Conservation (phyloP, 2,329 filamentous ascomycete genomes). For the Escovopsis weberi region DNA sequence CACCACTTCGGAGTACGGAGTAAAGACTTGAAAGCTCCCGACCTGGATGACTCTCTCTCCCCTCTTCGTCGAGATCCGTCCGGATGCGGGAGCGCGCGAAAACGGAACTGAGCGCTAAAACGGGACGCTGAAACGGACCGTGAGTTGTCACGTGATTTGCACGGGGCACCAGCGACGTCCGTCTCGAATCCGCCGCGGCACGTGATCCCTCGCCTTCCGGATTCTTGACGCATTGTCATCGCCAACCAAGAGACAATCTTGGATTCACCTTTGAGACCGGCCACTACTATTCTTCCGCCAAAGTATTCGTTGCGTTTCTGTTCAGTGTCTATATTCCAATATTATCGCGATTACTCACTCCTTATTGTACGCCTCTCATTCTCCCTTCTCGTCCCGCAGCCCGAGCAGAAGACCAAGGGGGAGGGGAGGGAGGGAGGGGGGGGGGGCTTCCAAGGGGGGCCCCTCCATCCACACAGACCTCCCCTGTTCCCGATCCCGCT, state of each 20-base stretch:
- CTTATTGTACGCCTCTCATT: constrained; percentile 18
- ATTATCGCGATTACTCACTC: constrained; percentile 15
- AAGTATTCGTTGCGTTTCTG: constrained; percentile 24
- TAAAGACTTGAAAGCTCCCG: too few species aligned
- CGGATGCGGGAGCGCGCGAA: too few species aligned
- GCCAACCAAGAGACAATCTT: constrained; percentile 4
- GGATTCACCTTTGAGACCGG: constrained; percentile 17
- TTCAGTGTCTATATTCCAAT: constrained; percentile 19
- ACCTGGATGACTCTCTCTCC: too few species aligned
- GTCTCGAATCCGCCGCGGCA: too few species aligned
- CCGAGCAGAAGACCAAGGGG: background rate
- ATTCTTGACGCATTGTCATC: too few species aligned
- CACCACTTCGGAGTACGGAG: too few species aligned
- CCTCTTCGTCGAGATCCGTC: too few species aligned
- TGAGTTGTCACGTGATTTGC: too few species aligned
- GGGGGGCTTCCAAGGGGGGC: background rate
- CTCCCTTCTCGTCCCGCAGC: constrained; percentile 2
- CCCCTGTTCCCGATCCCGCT: constrained; percentile 6
- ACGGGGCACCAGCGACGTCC: too few species aligned
- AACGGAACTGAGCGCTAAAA: too few species aligned
- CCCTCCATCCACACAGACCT: constrained; percentile 5
- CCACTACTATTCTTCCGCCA: constrained; percentile 22
- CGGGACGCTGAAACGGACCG: too few species aligned
- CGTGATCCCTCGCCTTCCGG: too few species aligned
- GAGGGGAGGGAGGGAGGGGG: background rate